Conservation (phyloP, 345 rosid species). For the Dovyalis caffra region DNA sequence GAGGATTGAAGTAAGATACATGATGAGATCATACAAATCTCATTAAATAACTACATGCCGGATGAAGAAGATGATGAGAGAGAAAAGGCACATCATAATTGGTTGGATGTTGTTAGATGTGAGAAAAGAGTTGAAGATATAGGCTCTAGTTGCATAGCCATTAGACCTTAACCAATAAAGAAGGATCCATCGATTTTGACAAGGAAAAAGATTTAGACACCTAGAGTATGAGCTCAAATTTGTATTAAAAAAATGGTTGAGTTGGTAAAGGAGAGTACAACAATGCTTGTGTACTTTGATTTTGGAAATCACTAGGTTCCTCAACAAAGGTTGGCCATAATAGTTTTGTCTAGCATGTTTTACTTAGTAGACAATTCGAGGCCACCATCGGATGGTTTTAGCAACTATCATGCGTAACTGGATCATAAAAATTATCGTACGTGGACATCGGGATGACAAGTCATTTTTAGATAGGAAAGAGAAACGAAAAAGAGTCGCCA, state of each 20-base stretch:
- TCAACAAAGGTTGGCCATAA: slow-evolving; percentile 63
- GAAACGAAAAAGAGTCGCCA: no score
- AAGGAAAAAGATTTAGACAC: slow-evolving; percentile 82
- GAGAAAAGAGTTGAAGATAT: slow-evolving; percentile 68
- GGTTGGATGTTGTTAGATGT: slow-evolving; percentile 92
- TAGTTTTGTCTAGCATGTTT: slow-evolving; percentile 69
- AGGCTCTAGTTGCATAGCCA: slow-evolving; percentile 51
- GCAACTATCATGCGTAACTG: slow-evolving; percentile 76
- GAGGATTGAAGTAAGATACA: no score
- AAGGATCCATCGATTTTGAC: slow-evolving; percentile 80
- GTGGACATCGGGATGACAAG: no score
- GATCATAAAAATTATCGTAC: slow-evolving; percentile 94
- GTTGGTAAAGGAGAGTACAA: slow-evolving; percentile 79
- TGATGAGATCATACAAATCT: slow-evolving; percentile 75
- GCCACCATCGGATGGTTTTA: slow-evolving; percentile 69
- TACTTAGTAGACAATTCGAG: slow-evolving; percentile 70
- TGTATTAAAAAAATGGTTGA: slow-evolving; percentile 92
- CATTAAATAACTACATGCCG: slow-evolving; percentile 75
- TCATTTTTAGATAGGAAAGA: no score
- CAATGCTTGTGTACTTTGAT: slow-evolving; percentile 74
- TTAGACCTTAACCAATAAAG: slow-evolving; percentile 58
- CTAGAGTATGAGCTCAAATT: slow-evolving; percentile 88
- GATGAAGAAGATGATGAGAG: slow-evolving; percentile 55
- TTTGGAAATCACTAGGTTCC: slow-evolving; percentile 71
- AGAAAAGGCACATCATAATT: slow-evolving; percentile 69